phyloP scores from a whole-genome alignment of 257 asterid genomes.

The Lycium ferocissimum region DNA sequence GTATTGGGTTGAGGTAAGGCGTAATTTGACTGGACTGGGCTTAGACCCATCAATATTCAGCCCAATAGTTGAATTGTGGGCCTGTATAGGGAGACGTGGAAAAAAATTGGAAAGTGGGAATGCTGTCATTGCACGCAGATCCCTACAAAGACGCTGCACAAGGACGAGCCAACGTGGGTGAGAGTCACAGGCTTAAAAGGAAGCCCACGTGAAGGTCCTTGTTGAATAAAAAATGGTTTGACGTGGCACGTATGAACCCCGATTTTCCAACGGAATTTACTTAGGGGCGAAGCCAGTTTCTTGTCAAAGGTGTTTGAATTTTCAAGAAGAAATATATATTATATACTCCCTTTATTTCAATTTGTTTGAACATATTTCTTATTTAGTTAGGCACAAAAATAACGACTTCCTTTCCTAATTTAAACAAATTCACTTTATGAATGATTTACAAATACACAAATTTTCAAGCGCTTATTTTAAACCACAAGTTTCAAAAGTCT shows the following conservation, averaged over 20 bases:
- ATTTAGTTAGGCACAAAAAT: too few species aligned
- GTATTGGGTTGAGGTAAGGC: not conserved
- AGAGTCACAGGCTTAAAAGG: not conserved
- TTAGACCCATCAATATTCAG: not conserved
- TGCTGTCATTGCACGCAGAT: not conserved
- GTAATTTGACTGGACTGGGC: not conserved
- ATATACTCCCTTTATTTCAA: too few species aligned
- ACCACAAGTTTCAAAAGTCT: too few species aligned
- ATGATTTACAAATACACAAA: too few species aligned
- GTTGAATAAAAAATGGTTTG: not conserved
- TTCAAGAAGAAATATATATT: too few species aligned
- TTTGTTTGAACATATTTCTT: too few species aligned
- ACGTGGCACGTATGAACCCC: not conserved
- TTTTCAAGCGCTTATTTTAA: too few species aligned
- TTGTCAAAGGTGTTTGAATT: not conserved
- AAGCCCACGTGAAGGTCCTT: not conserved
- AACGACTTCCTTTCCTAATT: too few species aligned
- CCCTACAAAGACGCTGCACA: not conserved
- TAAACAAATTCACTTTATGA: too few species aligned
- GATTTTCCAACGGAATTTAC: not conserved
- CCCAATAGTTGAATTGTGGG: not conserved
- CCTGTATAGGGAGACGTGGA: slow-evolving; percentile 10
- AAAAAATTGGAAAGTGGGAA: not conserved
- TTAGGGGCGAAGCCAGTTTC: not conserved
- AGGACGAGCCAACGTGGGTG: not conserved